A percentile compares a stretch with the other conserved stretches of the same genome.
Evolutionary conservation across 202 grass and related monocot species (phyloP).

Genomic region (Bolboschoenoplectus hybrid): DNA sequence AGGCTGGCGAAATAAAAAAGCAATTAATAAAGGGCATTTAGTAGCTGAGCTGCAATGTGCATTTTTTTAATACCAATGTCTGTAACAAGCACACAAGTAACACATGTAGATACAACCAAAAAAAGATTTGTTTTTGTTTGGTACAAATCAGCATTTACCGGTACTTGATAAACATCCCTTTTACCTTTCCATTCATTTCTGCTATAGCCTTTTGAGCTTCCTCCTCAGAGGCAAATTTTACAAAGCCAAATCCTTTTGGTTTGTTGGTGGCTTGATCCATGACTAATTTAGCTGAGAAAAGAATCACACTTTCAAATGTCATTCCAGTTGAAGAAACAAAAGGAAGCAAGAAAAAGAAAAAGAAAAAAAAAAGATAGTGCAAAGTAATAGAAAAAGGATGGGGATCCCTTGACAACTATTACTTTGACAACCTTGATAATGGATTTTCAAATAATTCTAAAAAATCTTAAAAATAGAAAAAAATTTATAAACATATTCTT

Average conservation of each 20-base stretch:
- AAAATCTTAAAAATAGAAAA: too few species aligned
- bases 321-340: not conserved
- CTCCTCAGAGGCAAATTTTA: conserved; percentile 77
- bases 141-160: conserved; percentile 4
- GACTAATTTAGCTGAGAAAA: conserved; percentile 60
- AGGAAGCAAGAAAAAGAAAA: not conserved
- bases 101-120: not conserved
- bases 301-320: conserved; percentile 24
- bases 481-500: too few species aligned
- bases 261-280: conserved; percentile 56
- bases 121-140: not conserved
- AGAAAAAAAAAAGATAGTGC: not conserved
- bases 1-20: not conserved
- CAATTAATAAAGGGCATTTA: not conserved
- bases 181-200: conserved; percentile 89
- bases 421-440: too few species aligned
- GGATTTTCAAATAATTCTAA: too few species aligned
- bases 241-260: conserved; percentile 87
- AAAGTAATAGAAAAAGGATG: not conserved
- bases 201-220: conserved; percentile 63
- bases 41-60: not conserved
- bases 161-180: not conserved
- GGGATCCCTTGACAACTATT: too few species aligned
- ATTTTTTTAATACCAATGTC: not conserved
- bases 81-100: not conserved